Base-by-base conservation (phyloP, 2,329 filamentous ascomycete genomes). In the Stagonosporopsis chrysanthemi region DNA sequence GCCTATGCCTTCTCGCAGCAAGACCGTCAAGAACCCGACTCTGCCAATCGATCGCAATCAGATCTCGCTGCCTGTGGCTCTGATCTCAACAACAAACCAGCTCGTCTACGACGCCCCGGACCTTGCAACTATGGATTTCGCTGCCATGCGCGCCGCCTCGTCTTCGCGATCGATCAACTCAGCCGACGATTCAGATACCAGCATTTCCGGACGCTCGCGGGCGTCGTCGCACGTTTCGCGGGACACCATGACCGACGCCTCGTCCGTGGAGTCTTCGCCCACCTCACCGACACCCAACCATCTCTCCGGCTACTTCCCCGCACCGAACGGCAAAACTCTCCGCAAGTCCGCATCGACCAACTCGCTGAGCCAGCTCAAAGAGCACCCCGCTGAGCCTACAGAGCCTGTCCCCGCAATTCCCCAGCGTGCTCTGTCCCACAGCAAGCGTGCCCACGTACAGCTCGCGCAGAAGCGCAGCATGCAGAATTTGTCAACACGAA, bases 1-100 rank as follows among this genome's bases (percentile, higher is more conserved):
- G 64, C 75, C 73, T 35, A 33, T 33, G 31, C 31, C 31, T 33
- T 61, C 63, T 41, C 78, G 78, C 48, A 76, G 76, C 65, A 77
- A 77, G 57, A 81, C 78, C 68, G 84, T 82, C 74, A 81, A 76
- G 58, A 73, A 74, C 56, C 68, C 63, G 64, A 72, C 65, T 65
- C 63, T 78, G 72, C 76, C 82, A 71, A 76, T 82, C 51, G 80
- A 87, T 65, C 85, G 89, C 57, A 77, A 83, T 74, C 88, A 92
- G 80, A 99, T 99, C 74, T 99, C 95, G 1, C 86, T 84, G 3
- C 95, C 95, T 0, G 84, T 97, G 50, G 88, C 92, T 77, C 84
- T 99, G 62, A 82, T 97, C 45, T 96, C 95, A 58, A 97, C 94
- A 5, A 98, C 95, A 67, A 99, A 98, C 78, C 92, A 96, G 85